A percentile compares a stretch with the other conserved stretches of the same genome.
Evolutionary conservation across 208 protist species (phyloP).

Genomic region (Herpetomonas tarakana): DNA sequence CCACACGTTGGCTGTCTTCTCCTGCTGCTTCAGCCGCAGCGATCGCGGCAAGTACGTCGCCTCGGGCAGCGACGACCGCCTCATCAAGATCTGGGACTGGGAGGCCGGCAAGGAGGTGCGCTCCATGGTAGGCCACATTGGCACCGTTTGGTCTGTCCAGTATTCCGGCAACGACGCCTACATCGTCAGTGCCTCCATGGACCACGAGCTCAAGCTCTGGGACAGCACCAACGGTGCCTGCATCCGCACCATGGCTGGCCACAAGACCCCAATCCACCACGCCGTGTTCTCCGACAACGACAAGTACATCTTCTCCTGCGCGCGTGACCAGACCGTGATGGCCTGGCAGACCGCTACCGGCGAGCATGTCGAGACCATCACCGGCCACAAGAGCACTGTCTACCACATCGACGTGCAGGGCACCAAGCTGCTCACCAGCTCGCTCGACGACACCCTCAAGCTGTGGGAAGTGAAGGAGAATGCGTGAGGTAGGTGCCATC

Average conservation of each 20-base stretch:
- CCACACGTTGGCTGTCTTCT: slow-evolving; percentile 79
- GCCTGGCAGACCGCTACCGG: slow-evolving; percentile 67
- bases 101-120: slow-evolving; percentile 43
- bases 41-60: slow-evolving; percentile 73
- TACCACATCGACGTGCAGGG: slow-evolving; percentile 77
- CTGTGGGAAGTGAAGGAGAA: slow-evolving; percentile 41
- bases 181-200: slow-evolving; percentile 81
- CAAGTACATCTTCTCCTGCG: slow-evolving; percentile 84
- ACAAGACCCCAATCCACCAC: slow-evolving; percentile 80
- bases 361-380: slow-evolving; percentile 69
- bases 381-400: slow-evolving; percentile 78
- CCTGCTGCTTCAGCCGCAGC: slow-evolving; percentile 75
- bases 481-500: slow-evolving; percentile 6
- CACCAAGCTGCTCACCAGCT: slow-evolving; percentile 77
- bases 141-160: slow-evolving; percentile 76
- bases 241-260: slow-evolving; percentile 56
- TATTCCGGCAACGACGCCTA: slow-evolving; percentile 70
- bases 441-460: slow-evolving; percentile 83
- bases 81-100: slow-evolving; percentile 89
- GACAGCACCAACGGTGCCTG: slow-evolving; percentile 40
- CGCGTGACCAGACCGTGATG: slow-evolving; percentile 80
- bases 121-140: slow-evolving; percentile 70
- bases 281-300: slow-evolving; percentile 76
- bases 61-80: slow-evolving; percentile 77
- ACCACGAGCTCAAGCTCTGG: slow-evolving; percentile 84